These are phyloP conservation scores for Amanita subjunquillea DNA, from an alignment of 768 basidiomycete species.

Conservation along the genomic window DNA sequence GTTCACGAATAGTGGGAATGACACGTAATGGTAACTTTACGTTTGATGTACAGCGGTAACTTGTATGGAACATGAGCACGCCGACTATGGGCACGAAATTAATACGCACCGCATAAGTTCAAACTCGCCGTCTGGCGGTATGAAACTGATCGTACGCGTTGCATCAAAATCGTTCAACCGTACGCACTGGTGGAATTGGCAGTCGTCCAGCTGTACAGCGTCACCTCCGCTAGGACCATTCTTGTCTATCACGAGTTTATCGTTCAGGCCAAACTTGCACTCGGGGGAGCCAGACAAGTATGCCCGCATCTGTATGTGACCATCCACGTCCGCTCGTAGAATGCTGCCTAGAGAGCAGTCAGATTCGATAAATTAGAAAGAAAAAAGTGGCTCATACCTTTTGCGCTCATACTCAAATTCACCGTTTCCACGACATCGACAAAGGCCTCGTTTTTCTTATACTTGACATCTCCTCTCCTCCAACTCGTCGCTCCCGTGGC, in stretches of 20 bases:
- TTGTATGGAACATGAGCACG: constrained; percentile 18
- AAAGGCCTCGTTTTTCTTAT: constrained; percentile 99
- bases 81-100: background rate
- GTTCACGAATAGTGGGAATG: constrained; percentile 86
- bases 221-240: constrained; percentile 53
- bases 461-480: constrained; percentile 92
- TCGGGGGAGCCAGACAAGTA: constrained; percentile 96
- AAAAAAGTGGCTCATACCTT: constrained; percentile 42
- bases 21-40: constrained; percentile 89
- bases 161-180: constrained; percentile 92
- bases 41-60: constrained; percentile 93
- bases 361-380: background rate
- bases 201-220: constrained; percentile 95
- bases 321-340: constrained; percentile 94
- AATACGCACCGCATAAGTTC: constrained; percentile 83
- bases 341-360: constrained; percentile 49
- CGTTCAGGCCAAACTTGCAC: constrained; percentile 98
- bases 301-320: constrained; percentile 96
- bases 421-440: constrained; percentile 99
- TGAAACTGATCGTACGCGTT: constrained; percentile 88
- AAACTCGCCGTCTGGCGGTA: constrained; percentile 98
- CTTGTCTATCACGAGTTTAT: constrained; percentile 96
- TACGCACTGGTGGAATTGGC: constrained; percentile 98
- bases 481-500: constrained; percentile 96
- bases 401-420: constrained; percentile 94